These are phyloP conservation scores for Gossypium mustelinum DNA, from an alignment of 345 rosid species.

Conservation along the genomic window DNA sequence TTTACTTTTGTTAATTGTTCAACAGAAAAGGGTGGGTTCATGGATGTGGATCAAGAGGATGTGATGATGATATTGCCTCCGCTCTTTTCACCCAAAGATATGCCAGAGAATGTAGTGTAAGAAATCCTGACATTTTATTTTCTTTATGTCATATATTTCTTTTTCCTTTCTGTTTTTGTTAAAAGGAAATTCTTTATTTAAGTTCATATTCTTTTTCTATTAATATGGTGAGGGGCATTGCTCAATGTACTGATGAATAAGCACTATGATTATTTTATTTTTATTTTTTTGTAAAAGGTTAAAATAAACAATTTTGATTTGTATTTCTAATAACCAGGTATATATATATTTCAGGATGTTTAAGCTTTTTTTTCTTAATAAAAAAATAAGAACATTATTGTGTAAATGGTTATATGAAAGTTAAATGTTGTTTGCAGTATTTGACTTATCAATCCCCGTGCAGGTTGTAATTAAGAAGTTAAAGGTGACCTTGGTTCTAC, in stretches of 20 bases:
- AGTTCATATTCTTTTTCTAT: not conserved
- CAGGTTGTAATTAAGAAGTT: not conserved
- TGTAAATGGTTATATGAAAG: slow-evolving; percentile 3
- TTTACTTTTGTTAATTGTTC: not conserved
- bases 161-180: not conserved
- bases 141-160: slow-evolving; percentile 10
- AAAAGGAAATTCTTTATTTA: not conserved
- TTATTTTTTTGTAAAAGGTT: not conserved
- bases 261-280: not conserved
- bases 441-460: not conserved
- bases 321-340: not conserved
- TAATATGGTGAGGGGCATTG: not conserved
- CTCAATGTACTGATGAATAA: not conserved
- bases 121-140: slow-evolving; percentile 20
- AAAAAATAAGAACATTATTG: not conserved
- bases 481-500: not conserved
- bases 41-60: slow-evolving; percentile 73
- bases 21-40: slow-evolving; percentile 52
- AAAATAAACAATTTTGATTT: not conserved
- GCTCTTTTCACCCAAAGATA: slow-evolving; percentile 73
- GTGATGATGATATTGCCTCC: slow-evolving; percentile 81
- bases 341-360: not conserved
- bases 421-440: not conserved
- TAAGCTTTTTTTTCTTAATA: not conserved
- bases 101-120: slow-evolving; percentile 74